phyloP scores from a whole-genome alignment of 306 rosid species.

The Cicer chorassanicum region DNA sequence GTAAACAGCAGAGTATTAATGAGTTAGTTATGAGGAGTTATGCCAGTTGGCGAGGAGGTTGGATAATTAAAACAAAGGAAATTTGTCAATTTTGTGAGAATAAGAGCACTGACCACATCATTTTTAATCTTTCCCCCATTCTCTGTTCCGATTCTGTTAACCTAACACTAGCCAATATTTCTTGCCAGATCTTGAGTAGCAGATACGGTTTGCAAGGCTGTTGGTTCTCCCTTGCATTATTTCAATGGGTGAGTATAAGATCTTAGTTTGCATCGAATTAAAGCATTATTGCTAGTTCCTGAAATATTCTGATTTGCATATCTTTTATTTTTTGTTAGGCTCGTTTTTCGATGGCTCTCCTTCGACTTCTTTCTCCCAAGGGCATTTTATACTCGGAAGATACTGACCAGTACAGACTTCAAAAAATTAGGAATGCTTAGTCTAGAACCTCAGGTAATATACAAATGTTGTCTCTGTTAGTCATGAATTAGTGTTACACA shows the following conservation, averaged over 20 bases:
- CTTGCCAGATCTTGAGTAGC: slow-evolving; percentile 62
- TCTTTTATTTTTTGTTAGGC: slow-evolving; percentile 50
- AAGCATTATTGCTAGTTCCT: slow-evolving; percentile 21
- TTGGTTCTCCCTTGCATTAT: slow-evolving; percentile 75
- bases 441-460: slow-evolving; percentile 30
- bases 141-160: neutral
- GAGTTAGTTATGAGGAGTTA: slow-evolving; percentile 3
- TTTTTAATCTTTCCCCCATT: neutral
- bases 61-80: neutral
- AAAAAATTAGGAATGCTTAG: slow-evolving; percentile 56
- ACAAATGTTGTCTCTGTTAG: slow-evolving; percentile 11
- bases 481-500: neutral
- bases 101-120: neutral
- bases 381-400: slow-evolving; percentile 65
- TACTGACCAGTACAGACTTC: slow-evolving; percentile 41
- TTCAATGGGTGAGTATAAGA: slow-evolving; percentile 79
- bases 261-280: slow-evolving; percentile 28
- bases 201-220: slow-evolving; percentile 75
- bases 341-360: slow-evolving; percentile 62
- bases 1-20: slow-evolving; percentile 6
- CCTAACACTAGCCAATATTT: slow-evolving; percentile 30
- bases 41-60: neutral
- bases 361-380: slow-evolving; percentile 64
- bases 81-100: slow-evolving; percentile 8
- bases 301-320: slow-evolving; percentile 30